These are phyloP conservation scores for Castanea sativa DNA, from an alignment of 306 rosid genomes.

Conservation along the genomic window DNA sequence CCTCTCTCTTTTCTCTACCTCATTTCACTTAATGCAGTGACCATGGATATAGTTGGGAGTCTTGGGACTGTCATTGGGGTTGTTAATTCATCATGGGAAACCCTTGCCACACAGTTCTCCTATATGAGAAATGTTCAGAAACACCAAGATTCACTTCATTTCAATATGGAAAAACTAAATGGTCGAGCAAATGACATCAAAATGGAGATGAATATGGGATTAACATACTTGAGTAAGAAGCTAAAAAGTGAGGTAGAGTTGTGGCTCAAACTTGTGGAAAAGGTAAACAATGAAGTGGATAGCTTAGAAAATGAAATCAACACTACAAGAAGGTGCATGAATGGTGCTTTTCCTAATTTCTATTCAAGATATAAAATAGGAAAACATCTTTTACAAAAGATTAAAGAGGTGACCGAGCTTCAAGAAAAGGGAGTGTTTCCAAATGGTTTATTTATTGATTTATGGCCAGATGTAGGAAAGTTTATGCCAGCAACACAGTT, in stretches of 20 bases:
- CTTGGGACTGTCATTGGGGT: not conserved
- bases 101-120: not conserved
- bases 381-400: slow-evolving; percentile 6
- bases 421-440: slow-evolving; percentile 18
- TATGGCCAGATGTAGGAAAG: slow-evolving; percentile 12
- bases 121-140: not conserved
- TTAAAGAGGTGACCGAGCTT: slow-evolving; percentile 17
- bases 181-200: slow-evolving; percentile 16
- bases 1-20: not conserved
- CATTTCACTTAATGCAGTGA: not conserved
- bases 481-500: slow-evolving; percentile 18
- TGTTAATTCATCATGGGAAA: not conserved
- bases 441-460: slow-evolving; percentile 17
- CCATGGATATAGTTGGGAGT: slow-evolving; percentile 1
- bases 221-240: not conserved
- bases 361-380: slow-evolving; percentile 19
- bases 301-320: not conserved
- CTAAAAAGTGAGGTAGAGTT: slow-evolving; percentile 12
- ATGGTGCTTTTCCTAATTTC: not conserved
- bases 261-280: slow-evolving; percentile 29
- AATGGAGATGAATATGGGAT: slow-evolving; percentile 1
- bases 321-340: not conserved
- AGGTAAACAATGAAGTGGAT: slow-evolving; percentile 11
- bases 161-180: not conserved
- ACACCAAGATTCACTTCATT: not conserved